Base-by-base conservation (phyloP, 495 filamentous ascomycete species). In the Penicillium flavigenum region DNA sequence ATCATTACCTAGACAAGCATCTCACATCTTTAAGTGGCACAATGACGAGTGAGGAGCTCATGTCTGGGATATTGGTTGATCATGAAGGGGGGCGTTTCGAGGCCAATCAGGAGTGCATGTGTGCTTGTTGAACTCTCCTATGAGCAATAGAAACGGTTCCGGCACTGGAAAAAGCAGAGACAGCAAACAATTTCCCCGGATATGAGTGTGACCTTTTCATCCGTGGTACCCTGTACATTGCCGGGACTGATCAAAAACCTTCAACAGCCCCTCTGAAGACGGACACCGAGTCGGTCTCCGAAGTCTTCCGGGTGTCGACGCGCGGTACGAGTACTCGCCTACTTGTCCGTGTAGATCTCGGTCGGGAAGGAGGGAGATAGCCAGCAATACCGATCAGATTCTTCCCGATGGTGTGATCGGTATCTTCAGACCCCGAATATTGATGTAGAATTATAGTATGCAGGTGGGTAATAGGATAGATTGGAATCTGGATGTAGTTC, bases 11-110 rank as follows among this genome's bases (percentile, higher is more conserved):
- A 50, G 20, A 47, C 20, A 38, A 44, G 24, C 38, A 26, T 29
- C 10, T 17, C 24, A n/a, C 47, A 27, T 38, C 12, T 16, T 27
- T 63, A 48, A 36, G 63, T 70, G 27, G 46, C 55, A 70, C 65
- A 64, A 63, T 64, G 65, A 63, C 60, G 58, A 58, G 58, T 49
- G 36, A 60, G 20, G 45, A 55, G 48, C 16, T 49, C 51, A 50
- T 50, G 19, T 19, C 47, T 46, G 48, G 56, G 39, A 64, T 57
- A 59, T 54, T 32, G 32, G 45, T 39, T 65, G 54, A 63, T 61
- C 58, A 64, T 62, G 34, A 47, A 20, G 55, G 47, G 51, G 46
- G 39, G 2, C 17, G 27, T 24, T 36, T 55, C 20, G 20, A 55
- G 26, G 27, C 38, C 19, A 27, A 14, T 32, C 38, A 34, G 29